Conservation (phyloP, 345 rosid species). For the Hibiscus tridactylites region DNA sequence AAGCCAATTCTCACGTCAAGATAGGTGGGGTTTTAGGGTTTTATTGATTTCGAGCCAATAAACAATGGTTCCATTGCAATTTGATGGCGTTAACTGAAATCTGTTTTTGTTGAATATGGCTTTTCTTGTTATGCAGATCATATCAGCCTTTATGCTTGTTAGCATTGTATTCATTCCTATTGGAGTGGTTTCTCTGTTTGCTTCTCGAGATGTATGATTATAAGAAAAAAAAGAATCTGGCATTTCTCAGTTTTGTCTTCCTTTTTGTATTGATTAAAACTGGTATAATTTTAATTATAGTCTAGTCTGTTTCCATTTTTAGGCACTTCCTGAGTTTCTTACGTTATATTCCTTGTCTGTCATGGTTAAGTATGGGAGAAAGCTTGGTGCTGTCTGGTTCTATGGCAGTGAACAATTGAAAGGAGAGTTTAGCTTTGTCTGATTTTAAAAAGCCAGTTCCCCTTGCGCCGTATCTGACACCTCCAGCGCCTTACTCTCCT, state of each 20-base stretch:
- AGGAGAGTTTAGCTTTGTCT: conserved; percentile 14
- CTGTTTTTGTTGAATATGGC: not conserved
- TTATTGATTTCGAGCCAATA: not conserved
- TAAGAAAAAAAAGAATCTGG: no score
- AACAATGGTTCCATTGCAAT: not conserved
- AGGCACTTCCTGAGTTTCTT: not conserved
- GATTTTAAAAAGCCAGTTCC: conserved; percentile 83
- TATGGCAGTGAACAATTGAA: conserved; percentile 20
- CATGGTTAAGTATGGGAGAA: conserved; percentile 39
- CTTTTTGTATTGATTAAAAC: conserved; percentile 10
- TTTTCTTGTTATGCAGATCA: conserved; percentile 47
- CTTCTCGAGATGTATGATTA: conserved; percentile 27
- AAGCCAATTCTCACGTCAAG: conserved; percentile 92
- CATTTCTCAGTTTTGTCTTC: not conserved
- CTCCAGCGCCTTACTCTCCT: conserved; percentile 53
- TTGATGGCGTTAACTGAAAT: not conserved
- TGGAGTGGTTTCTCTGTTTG: conserved; percentile 43
- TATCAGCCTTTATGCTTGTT: conserved; percentile 75
- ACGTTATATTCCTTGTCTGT: conserved; percentile 17
- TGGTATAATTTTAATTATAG: conserved; percentile 9
- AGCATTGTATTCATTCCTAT: conserved; percentile 89
- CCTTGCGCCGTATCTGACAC: conserved; percentile 88
- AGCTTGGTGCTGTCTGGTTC: conserved; percentile 24
- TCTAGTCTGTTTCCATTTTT: not conserved
- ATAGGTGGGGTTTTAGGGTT: conserved; percentile 47